Base-by-base conservation (phyloP, 768 basidiomycete genomes). In the Suillus subaureus region DNA sequence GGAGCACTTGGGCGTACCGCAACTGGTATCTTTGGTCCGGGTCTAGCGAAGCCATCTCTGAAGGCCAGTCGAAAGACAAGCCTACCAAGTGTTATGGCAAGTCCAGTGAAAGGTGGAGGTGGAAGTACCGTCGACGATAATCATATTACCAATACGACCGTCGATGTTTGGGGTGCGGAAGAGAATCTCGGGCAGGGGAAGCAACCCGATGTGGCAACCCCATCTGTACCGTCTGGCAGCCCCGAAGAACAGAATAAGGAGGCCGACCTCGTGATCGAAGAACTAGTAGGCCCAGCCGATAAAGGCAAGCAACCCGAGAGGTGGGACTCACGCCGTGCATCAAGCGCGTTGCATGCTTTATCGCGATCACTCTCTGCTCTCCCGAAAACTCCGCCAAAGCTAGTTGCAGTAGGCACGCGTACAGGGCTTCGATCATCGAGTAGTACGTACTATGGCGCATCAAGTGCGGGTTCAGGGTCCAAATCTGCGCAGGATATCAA, bases 361-460 rank as follows among this genome's bases (percentile, higher is more conserved):
- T 85, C 89, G 4, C 84, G 87, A 70, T 91, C 90, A 6, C 71
- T 91, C 40, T 84, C 80, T n/a, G 77, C 79, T 4, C 70, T 86
- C 37, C 85, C 85, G 49, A 70, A 79, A 51, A 80, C 82, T 4
- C 70, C 74, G 3, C 68, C 69, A 6, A 76, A 71, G 66, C 70
- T 69, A 26, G 69, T 77, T 78, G 16, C 61, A 63, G 21, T 83
- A 80, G 87, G 87, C 78, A 62, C 87, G 80, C 79, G 82, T 5
- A 81, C 80, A 43, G 84, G 86, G 13, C 74, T 79, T 57, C 79
- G 83, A 57, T 85, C 81, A 66, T 71, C 80, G 28, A 83, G 79
- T 64, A 77, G 79, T 65, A 80, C 71, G 51, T 75, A 77, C 63
- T 76, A 79, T 26, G 74, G 74, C 1, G 64, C 78, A 6, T 67